A percentile compares a stretch with the other conserved stretches of the same genome.
Conservation (phyloP, 495 filamentous ascomycete genomes). For the Polyplosphaeria fusca region DNA sequence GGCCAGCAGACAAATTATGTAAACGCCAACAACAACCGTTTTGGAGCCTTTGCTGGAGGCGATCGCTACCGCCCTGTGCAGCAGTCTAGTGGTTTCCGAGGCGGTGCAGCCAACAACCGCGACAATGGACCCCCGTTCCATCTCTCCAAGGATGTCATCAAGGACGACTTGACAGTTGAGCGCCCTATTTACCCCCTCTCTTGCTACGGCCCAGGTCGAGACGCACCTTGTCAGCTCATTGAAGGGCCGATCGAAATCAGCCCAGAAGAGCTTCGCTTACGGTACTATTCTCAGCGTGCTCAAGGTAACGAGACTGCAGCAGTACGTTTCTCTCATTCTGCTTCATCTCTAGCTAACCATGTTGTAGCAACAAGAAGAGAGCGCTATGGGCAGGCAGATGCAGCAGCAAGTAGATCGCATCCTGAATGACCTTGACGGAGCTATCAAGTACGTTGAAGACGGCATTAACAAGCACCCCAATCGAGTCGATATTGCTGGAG, state of each 20-base stretch:
- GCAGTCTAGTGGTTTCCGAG: constrained; percentile 6
- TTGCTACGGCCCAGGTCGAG: constrained; percentile 67
- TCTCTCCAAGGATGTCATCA: constrained; percentile 56
- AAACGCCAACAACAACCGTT: constrained; percentile 35
- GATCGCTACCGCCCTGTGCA: constrained; percentile 16
- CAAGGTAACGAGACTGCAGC: constrained; percentile 62
- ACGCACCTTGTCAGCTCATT: constrained; percentile 75
- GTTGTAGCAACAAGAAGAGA: constrained; percentile 57
- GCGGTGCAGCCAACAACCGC: not conserved
- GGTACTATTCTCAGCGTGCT: constrained; percentile 58
- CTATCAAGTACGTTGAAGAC: constrained; percentile 66
- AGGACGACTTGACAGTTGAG: constrained; percentile 62
- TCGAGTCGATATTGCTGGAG: constrained; percentile 61
- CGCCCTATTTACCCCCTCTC: constrained; percentile 81
- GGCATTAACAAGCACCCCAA: constrained; percentile 75
- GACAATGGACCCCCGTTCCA: not conserved
- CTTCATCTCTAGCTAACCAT: not conserved
- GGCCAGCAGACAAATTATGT: not conserved
- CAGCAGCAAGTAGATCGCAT: constrained; percentile 66
- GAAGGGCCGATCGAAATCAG: constrained; percentile 80
- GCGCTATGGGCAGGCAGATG: constrained; percentile 55
- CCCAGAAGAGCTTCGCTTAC: constrained; percentile 73
- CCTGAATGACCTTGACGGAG: constrained; percentile 64
- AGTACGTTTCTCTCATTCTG: constrained; percentile 39
- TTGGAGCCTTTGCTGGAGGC: constrained; percentile 42